phyloP scores from a whole-genome alignment of 2,329 filamentous ascomycete genomes.

The Fusarium solani-melongenae region DNA sequence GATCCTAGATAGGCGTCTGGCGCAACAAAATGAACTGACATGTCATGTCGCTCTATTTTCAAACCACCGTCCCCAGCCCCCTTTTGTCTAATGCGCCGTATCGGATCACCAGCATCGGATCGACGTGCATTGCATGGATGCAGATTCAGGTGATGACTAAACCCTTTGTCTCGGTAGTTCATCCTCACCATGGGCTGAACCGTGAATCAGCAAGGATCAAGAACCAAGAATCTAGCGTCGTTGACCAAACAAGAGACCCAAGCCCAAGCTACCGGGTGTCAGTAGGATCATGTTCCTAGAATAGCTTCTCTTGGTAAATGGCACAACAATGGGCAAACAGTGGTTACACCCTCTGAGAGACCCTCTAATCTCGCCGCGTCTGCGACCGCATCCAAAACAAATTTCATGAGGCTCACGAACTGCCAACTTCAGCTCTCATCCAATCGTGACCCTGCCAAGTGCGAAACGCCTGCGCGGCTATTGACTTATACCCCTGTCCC shows the following conservation, averaged over 20 bases:
- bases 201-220: constrained; percentile 7
- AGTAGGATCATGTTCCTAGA: constrained; percentile 19
- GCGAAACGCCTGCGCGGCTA: constrained; percentile 34
- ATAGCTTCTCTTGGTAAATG: constrained; percentile 6
- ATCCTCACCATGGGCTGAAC: constrained; percentile 12
- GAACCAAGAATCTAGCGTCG: constrained; percentile 2
- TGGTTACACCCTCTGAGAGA: constrained; percentile 4
- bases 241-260: constrained; percentile 1
- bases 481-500: constrained; percentile 23
- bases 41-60: constrained; percentile 41
- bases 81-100: constrained; percentile 1
- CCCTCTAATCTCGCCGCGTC: constrained; percentile 44
- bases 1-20: constrained; percentile 56
- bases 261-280: constrained; percentile 14
- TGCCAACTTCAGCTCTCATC: constrained; percentile 19
- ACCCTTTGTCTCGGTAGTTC: not conserved
- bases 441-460: constrained; percentile 34
- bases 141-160: constrained; percentile 28
- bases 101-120: constrained; percentile 23
- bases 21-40: constrained; percentile 53
- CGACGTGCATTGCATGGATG: constrained; percentile 16
- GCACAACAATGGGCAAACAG: constrained; percentile 5
- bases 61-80: not conserved
- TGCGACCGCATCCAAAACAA: constrained; percentile 42
- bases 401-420: constrained; percentile 35